These are phyloP conservation scores for Mycena pura DNA, from an alignment of 768 basidiomycete species.

Conservation along the genomic window DNA sequence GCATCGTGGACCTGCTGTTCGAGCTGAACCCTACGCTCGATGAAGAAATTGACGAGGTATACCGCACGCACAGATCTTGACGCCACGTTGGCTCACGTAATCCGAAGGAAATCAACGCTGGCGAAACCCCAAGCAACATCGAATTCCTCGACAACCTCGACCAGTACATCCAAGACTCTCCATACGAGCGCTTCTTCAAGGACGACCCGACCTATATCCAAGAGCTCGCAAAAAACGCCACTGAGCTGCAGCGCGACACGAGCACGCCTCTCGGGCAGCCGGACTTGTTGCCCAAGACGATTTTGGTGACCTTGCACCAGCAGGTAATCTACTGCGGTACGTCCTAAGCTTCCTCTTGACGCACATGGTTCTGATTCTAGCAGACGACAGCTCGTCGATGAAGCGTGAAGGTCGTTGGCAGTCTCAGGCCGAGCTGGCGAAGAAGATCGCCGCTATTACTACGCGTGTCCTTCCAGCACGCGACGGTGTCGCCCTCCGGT, in stretches of 20 bases:
- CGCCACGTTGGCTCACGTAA: no score
- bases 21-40: slow-evolving; percentile 1
- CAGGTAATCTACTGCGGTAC: slow-evolving; percentile 22
- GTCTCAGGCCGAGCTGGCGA: slow-evolving; percentile 10
- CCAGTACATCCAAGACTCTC: not conserved
- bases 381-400: slow-evolving; percentile 21
- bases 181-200: slow-evolving; percentile 18
- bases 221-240: slow-evolving; percentile 16
- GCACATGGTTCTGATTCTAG: slow-evolving; percentile 7
- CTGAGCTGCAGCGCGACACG: slow-evolving; percentile 8
- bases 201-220: slow-evolving; percentile 17
- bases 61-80: no score
- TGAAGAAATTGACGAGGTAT: slow-evolving; percentile 7
- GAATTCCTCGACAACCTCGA: slow-evolving; percentile 14
- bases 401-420: slow-evolving; percentile 20
- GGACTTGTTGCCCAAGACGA: slow-evolving; percentile 15
- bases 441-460: slow-evolving; percentile 14
- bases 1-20: slow-evolving; percentile 1
- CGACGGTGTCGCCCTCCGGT: slow-evolving; percentile 21
- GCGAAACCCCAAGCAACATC: slow-evolving; percentile 16
- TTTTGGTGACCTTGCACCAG: slow-evolving; percentile 20
- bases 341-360: not conserved
- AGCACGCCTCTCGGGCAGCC: slow-evolving; percentile 16
- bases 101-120: slow-evolving; percentile 8
- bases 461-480: slow-evolving; percentile 18